These are phyloP conservation scores for Ammopiptanthus mongolicus DNA, from an alignment of 306 rosid genomes.

Conservation along the genomic window DNA sequence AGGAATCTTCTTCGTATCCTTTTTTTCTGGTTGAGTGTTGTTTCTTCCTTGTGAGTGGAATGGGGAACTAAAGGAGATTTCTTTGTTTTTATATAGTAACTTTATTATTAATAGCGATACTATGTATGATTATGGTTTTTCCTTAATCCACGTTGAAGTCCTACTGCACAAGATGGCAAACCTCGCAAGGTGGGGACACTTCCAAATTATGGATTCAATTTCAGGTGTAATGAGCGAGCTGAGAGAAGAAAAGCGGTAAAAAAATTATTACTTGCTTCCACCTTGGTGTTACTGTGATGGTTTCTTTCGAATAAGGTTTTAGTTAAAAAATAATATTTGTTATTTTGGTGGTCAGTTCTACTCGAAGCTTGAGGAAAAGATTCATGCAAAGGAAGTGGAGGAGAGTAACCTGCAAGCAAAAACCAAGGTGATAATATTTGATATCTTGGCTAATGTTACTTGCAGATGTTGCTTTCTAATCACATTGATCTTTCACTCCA, in stretches of 20 bases:
- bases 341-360: conserved; percentile 70
- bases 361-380: conserved; percentile 92
- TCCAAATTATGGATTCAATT: conserved; percentile 92
- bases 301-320: conserved; percentile 15
- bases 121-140: conserved; percentile 11
- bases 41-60: conserved; percentile 1
- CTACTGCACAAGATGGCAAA: conserved; percentile 61
- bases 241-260: conserved; percentile 85
- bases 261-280: conserved; percentile 26
- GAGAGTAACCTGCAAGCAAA: conserved; percentile 83
- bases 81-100: not conserved
- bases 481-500: not conserved
- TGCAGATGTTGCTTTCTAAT: conserved; percentile 9
- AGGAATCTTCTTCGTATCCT: conserved; percentile 82
- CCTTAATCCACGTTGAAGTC: conserved; percentile 61
- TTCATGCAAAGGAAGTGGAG: conserved; percentile 91
- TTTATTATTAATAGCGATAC: not conserved
- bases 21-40: conserved; percentile 12
- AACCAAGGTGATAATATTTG: conserved; percentile 61
- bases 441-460: conserved; percentile 6
- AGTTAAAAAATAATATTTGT: not conserved
- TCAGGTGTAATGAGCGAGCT: conserved; percentile 94
- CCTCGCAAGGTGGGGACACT: conserved; percentile 54
- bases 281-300: not conserved
- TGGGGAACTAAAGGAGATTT: conserved; percentile 4